Evolutionary conservation across 2,329 filamentous ascomycete genomes (phyloP).

Genomic region (Pseudogymnoascus sp.): DNA sequence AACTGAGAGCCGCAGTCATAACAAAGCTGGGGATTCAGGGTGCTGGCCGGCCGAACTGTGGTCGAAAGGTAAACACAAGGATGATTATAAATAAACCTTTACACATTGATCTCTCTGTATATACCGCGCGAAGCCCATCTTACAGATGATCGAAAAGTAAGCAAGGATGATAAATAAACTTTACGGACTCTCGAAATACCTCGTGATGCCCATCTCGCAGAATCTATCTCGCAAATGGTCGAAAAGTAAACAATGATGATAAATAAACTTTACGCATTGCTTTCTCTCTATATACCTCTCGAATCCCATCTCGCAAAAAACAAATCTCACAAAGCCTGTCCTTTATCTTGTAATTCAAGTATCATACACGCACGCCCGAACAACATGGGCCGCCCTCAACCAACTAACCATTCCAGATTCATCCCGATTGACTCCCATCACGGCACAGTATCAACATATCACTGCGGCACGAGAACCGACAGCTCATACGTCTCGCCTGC

Average conservation of each 20-base stretch:
- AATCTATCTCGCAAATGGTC: not conserved
- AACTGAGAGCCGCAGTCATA: not conserved
- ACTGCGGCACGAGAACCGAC: conserved; percentile 30
- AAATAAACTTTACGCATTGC: not conserved
- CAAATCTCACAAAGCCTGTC: not conserved
- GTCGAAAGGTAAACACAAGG: not conserved
- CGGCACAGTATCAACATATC: not conserved
- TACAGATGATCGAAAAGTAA: not conserved
- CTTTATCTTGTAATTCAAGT: not conserved
- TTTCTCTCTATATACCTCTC: not conserved
- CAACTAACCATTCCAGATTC: not conserved
- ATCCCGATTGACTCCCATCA: not conserved
- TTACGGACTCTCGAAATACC: not conserved
- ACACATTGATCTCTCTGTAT: not conserved
- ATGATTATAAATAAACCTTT: not conserved
- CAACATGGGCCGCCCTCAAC: not conserved
- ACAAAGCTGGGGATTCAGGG: not conserved
- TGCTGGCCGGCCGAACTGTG: not conserved
- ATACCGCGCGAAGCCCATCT: not conserved
- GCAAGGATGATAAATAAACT: not conserved
- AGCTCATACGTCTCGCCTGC: conserved; percentile 39
- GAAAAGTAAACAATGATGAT: not conserved
- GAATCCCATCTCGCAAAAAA: not conserved
- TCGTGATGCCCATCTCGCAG: not conserved
- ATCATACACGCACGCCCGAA: not conserved